phyloP scores from a whole-genome alignment of 192 early-diverging fungal genomes.

The Umbelopsis ramanniana region DNA sequence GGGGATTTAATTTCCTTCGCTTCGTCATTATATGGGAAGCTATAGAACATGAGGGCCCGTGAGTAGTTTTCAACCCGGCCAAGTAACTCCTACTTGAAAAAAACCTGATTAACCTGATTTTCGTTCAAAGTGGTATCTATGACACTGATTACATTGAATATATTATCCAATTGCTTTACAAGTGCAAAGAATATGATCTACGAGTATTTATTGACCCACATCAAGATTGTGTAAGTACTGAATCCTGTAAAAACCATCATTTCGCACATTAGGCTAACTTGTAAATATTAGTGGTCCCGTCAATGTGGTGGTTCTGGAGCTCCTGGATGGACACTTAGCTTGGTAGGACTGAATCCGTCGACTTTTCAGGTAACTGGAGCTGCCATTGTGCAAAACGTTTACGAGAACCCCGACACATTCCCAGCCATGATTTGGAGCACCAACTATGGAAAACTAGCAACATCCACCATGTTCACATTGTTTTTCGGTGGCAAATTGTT shows the following conservation, averaged over 20 bases:
- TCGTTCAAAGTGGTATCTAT: conserved; percentile 51
- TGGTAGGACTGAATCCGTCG: conserved; percentile 54
- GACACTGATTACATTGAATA: conserved; percentile 60
- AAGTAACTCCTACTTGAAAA: not conserved
- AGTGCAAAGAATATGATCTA: conserved; percentile 50
- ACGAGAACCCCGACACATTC: conserved; percentile 47
- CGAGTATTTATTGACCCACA: conserved; percentile 62
- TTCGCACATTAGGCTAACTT: not conserved
- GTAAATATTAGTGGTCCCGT: conserved; percentile 53
- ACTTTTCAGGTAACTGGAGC: conserved; percentile 51
- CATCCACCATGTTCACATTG: conserved; percentile 59
- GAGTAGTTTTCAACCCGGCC: conserved; percentile 28
- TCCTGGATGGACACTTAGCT: conserved; percentile 56
- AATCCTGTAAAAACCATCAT: not conserved
- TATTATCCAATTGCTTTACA: conserved; percentile 50
- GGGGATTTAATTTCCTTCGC: conserved; percentile 78
- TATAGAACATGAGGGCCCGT: conserved; percentile 66
- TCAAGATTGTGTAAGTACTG: conserved; percentile 55
- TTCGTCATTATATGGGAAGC: conserved; percentile 81
- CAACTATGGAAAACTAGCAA: conserved; percentile 60
- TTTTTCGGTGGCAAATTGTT: conserved; percentile 55
- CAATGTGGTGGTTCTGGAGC: conserved; percentile 62
- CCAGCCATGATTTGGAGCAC: conserved; percentile 68
- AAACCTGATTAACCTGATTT: not conserved
- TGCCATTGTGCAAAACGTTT: conserved; percentile 57